Evolutionary conservation across 2,329 filamentous ascomycete genomes (phyloP), one percentile per base, ranked within the genome.

Genomic region (Balansia obtecta): DNA sequence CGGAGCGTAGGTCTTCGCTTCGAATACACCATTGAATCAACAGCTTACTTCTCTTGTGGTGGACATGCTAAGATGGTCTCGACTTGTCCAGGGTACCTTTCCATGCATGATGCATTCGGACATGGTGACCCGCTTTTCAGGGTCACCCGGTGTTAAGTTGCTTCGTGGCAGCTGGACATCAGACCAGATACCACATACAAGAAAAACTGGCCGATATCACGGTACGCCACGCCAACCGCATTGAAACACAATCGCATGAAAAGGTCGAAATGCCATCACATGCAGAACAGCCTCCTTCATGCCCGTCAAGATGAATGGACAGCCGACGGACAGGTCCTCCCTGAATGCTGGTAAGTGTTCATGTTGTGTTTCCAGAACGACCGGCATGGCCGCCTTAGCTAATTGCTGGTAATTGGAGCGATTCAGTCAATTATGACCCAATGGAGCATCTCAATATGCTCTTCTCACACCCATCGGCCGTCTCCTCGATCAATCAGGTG

Each of bases 361-460:
- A 12, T n/a, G 15, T 22, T 30, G n/a, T 16, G 9, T 20, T 15
- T 15, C 5, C 1, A 27, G 10, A 30, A 37, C 33, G n/a, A 45
- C 18, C 32, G 12, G 15, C 6, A 13, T 20, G 16, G 30, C 37
- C 7, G 33, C 12, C 18, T 16, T 10, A 10, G 22, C 51, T 50
- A 37, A 52, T 41, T 22, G 10, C 13, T 18, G 40, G 16, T 18
- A 12, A 18, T 39, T 10, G 4, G 1, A 12, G 7, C 9, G 18
- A 34, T 33, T n/a, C 52, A 79, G 76, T 71, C 66, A 83, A 95
- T 67, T 97, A 96, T 71, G 85, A 97, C 65, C 89, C 93, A 49
- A 85, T 97, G 65, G 79, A 88, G 60, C 89, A 98, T 68, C 78
- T 98, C 51, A 97, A 98, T 71, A 76, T 85, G 55, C 84, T 98